These are phyloP conservation scores for Russula virescens DNA, from an alignment of 768 basidiomycete genomes.

Conservation along the genomic window DNA sequence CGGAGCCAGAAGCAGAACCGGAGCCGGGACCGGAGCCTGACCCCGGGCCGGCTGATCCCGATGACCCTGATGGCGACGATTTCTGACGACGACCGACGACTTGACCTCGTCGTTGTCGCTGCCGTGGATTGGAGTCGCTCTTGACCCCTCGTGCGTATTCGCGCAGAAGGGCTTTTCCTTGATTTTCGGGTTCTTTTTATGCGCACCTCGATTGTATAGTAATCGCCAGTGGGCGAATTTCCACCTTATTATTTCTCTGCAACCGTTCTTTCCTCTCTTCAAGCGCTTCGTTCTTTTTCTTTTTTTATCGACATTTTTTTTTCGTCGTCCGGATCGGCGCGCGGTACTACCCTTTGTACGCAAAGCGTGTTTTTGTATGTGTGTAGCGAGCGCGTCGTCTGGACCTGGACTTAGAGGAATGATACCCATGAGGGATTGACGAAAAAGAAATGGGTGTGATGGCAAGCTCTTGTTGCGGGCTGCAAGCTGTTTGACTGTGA, in stretches of 20 bases:
- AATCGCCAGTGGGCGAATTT: not conserved
- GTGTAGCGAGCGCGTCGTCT: slow-evolving; percentile 1
- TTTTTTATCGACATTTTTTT: not conserved
- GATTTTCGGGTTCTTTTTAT: slow-evolving; percentile 5
- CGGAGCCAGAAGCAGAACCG: not conserved
- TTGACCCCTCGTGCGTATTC: too few relatives aligned
- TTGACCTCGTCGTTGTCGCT: not conserved
- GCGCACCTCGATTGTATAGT: slow-evolving; percentile 7
- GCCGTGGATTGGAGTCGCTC: too few relatives aligned
- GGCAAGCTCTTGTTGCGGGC: too few relatives aligned
- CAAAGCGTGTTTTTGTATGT: not conserved
- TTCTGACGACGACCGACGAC: not conserved
- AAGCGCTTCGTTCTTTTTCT: too few relatives aligned
- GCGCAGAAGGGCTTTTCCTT: too few relatives aligned
- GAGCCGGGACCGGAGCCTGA: not conserved
- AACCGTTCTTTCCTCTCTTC: not conserved
- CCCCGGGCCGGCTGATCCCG: not conserved
- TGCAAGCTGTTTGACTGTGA: too few relatives aligned
- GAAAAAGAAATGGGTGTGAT: too few relatives aligned
- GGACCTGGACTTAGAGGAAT: slow-evolving; percentile 12
- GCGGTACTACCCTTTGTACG: not conserved
- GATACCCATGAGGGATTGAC: not conserved
- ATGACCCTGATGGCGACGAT: slow-evolving; percentile 28
- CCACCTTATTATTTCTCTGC: not conserved
- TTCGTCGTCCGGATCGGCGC: slow-evolving; percentile 2